Evolutionary conservation across 805 yeast genomes (phyloP).

Genomic region (Candida chilensis): DNA sequence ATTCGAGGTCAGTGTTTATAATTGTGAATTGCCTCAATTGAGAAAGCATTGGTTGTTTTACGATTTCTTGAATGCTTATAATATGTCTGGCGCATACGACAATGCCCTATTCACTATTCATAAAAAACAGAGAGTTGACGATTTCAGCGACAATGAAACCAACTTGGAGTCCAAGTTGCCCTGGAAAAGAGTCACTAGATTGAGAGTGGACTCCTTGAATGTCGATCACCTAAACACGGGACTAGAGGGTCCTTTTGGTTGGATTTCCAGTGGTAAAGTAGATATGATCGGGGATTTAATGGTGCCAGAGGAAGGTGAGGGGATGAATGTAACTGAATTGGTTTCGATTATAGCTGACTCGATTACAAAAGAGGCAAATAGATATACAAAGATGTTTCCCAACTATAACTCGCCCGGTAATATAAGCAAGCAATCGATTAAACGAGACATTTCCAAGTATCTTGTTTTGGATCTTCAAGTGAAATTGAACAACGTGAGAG

Average conservation of each 20-base stretch:
- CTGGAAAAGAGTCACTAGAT: constrained; percentile 61
- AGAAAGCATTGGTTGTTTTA: constrained; percentile 92
- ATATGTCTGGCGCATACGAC: constrained; percentile 87
- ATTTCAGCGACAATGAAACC: constrained; percentile 19
- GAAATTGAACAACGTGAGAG: constrained; percentile 77
- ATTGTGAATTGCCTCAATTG: constrained; percentile 69
- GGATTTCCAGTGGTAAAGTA: constrained; percentile 90
- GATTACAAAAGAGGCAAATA: constrained; percentile 37
- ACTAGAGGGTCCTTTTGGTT: constrained; percentile 90
- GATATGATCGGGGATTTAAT: constrained; percentile 89
- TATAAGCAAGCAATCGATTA: constrained; percentile 13
- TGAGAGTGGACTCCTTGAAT: constrained; percentile 77
- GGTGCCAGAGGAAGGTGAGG: constrained; percentile 60
- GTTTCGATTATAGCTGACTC: constrained; percentile 36
- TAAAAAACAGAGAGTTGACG: constrained; percentile 54
- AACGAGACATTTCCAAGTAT: constrained; percentile 34
- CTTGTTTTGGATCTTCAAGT: constrained; percentile 76
- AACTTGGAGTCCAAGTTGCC: constrained; percentile 12
- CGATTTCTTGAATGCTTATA: constrained; percentile 77
- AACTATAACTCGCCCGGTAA: constrained; percentile 3
- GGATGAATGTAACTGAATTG: constrained; percentile 37
- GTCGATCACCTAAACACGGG: constrained; percentile 90
- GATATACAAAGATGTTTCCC: constrained; percentile 19
- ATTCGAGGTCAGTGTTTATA: constrained; percentile 80
- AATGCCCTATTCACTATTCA: constrained; percentile 89